Base-by-base conservation (phyloP, 1,284 basidiomycete species). In the Ustilago shanxiensis region DNA sequence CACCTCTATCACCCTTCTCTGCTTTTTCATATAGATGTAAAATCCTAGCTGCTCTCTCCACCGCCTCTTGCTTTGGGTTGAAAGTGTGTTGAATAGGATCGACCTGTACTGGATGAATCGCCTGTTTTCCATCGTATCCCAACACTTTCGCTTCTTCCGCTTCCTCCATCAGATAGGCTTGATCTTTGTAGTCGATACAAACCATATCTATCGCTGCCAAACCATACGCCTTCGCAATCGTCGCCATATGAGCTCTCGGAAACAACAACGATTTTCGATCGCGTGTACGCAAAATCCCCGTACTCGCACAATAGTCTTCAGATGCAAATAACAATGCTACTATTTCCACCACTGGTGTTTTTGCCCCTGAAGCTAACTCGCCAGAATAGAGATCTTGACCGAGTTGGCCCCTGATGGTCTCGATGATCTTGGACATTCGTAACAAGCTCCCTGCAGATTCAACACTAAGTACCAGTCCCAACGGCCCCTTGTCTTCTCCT, bases 91-190 rank as follows among this genome's bases (percentile, higher is more conserved):
- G 93, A 44, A 96, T 94, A 6, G 89, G 88, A 24, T 90, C 90
- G 3, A 97, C 90, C 86, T 98, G 95, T 14, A 88, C 88, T 0
- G 95, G 95, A 87, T 98, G 95, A 58, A 98, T 96, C 1, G 93
- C 94, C 93, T 97, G 95, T 51, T 86, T 86, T 9, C 84, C 85
- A 53, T 85, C 83, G 52, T 76, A 85, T 0, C 85, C 85, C 4
- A 86, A 55, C 60, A 75, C 47, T n/a, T 75, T 70, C 13, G 79
- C 85, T 79, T 96, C 94, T 66, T 89, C 87, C 61, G 92, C 93
- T 85, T 97, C 95, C 4, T 92, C 90, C 56, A 88, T 87, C 20
- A 97, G 88, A 73, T 91, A 90, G 6, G 89, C 89, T 3, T 88
- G 81, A 83, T 95, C 91, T 83, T 93, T 93, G 88, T 95, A 96